Evolutionary conservation across 768 basidiomycete species (phyloP), one percentile per base, ranked within the genome.

Genomic region (Boletus pseudopeckii): DNA sequence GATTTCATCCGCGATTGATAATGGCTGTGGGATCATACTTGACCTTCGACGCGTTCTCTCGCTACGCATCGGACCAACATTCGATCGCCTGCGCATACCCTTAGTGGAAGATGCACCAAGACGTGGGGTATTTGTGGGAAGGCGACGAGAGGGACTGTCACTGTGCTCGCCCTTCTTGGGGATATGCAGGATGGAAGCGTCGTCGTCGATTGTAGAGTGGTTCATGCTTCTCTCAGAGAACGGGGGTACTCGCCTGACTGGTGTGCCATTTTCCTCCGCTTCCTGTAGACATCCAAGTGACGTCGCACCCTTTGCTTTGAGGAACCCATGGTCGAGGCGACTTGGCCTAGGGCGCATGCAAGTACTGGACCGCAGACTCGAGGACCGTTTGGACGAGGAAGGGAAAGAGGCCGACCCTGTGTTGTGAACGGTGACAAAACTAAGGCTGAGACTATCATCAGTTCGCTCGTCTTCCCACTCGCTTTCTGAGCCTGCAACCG

Each of bases 381-480:
- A 60, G 46, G 53, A 50, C n/a, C 42, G 38, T 51, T 64, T 60
- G 15, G 66, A 68, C 30, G 79, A 72, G 15, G 72, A 62, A 36
- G 75, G 67, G n/a, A 75, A 60, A 14, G 76, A 74, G n/a, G 72
- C 66, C 15, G 58, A 18, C 9, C 46, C 54, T 41, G 51, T 48
- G 18, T 46, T 48, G 39, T 59, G 52, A 50, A 55, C 50, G 7
- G 80, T 72, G 51, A 74, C 56, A 64, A 83, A 77, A 65, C 77
- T 83, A 55, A 84, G 53, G 58, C 76, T 81, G 61, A 88, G 64
- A 64, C 86, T 89, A 46, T 90, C 89, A 8, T 93, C 90, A 1
- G 87, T 89, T 72, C 81, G 88, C 64, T 92, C 90, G 64, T 92
- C 90, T 70, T 92, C 90, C 90, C 91, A 92, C 52, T 93, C 90